phyloP scores from a whole-genome alignment of 441 rosid genomes.

The Dalechampia spathulata region DNA sequence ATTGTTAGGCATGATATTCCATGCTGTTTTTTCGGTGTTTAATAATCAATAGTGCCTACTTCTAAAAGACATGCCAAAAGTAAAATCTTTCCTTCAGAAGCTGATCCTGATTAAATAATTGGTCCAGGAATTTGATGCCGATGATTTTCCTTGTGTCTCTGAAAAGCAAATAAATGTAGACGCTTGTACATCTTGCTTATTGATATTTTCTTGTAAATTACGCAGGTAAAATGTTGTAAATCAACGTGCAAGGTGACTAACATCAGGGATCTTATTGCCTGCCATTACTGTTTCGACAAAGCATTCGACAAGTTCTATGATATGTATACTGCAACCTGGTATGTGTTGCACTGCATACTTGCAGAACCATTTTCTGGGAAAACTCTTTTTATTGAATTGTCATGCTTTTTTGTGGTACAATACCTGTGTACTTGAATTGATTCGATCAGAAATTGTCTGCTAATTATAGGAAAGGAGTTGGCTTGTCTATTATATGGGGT shows the following conservation, averaged over 20 bases:
- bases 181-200: not conserved
- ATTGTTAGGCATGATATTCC: too few species aligned
- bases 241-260: slow-evolving; percentile 57
- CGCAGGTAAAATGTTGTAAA: slow-evolving; percentile 73
- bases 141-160: too few species aligned
- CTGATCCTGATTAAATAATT: too few species aligned
- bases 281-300: slow-evolving; percentile 61
- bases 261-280: slow-evolving; percentile 55
- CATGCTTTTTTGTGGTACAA: too few species aligned
- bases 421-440: not conserved
- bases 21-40: too few species aligned
- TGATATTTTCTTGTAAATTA: slow-evolving; percentile 7
- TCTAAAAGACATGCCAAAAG: too few species aligned
- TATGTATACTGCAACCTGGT: slow-evolving; percentile 67
- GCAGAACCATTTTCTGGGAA: not conserved
- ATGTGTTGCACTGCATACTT: slow-evolving; percentile 4
- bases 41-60: too few species aligned
- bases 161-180: not conserved
- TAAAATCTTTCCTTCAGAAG: too few species aligned
- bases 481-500: slow-evolving; percentile 45
- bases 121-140: not conserved
- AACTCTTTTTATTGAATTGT: not conserved
- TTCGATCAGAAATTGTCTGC: not conserved
- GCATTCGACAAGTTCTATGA: slow-evolving; percentile 65
- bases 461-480: slow-evolving; percentile 47